Conservation (phyloP, 495 filamentous ascomycete species). For the Xylaria castorea region DNA sequence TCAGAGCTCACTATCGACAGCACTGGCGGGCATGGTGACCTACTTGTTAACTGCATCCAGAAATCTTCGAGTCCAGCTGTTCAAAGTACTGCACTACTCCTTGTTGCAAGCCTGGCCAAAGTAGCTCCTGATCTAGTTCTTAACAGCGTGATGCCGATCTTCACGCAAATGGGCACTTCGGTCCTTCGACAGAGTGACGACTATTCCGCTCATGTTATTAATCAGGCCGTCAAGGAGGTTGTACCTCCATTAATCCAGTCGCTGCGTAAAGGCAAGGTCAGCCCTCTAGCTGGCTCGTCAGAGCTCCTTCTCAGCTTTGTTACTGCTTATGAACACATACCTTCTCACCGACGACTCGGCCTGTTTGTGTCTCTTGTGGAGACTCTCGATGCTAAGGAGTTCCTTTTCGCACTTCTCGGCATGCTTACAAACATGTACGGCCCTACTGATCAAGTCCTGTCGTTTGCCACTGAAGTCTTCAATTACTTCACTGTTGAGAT, state of each 20-base stretch:
- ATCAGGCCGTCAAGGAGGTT: constrained; percentile 85
- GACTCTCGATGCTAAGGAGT: constrained; percentile 83
- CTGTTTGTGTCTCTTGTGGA: constrained; percentile 82
- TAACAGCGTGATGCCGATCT: constrained; percentile 98
- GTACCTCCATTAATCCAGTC: constrained; percentile 90
- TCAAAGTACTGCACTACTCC: constrained; percentile 87
- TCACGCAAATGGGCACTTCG: constrained; percentile 94
- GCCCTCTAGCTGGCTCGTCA: constrained; percentile 77
- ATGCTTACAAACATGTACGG: constrained; percentile 77
- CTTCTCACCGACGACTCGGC: constrained; percentile 77
- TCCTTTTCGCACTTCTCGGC: constrained; percentile 72
- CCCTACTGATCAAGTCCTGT: constrained; percentile 52
- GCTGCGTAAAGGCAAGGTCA: constrained; percentile 76
- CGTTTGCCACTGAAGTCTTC: constrained; percentile 62
- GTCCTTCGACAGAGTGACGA: constrained; percentile 90
- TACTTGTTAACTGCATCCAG: constrained; percentile 90
- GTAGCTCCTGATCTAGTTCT: constrained; percentile 87
- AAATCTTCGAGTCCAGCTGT: constrained; percentile 87
- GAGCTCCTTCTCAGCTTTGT: constrained; percentile 91
- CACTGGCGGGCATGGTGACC: constrained; percentile 77
- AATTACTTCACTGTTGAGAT: constrained; percentile 65
- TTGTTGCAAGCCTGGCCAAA: constrained; percentile 81
- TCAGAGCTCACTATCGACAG: constrained; percentile 70
- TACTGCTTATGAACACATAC: constrained; percentile 93
- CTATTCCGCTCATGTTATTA: constrained; percentile 92